Conservation (phyloP, 192 early-diverging fungal species). For the Backusella sp. region DNA sequence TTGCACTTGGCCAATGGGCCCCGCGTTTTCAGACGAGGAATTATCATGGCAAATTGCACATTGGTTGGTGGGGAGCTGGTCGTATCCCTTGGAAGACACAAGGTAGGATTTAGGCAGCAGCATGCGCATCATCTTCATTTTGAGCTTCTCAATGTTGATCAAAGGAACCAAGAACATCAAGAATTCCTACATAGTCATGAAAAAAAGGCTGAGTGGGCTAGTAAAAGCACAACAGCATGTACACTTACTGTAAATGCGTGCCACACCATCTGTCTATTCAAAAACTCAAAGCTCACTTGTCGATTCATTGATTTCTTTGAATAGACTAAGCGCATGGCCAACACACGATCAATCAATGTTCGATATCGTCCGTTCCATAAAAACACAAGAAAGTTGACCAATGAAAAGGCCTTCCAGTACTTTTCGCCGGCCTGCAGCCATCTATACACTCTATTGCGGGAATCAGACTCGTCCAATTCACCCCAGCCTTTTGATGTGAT, state of each 20-base stretch:
- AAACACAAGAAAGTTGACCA: constrained; percentile 85
- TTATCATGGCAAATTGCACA: constrained; percentile 81
- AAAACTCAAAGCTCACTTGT: constrained; percentile 87
- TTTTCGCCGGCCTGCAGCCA: constrained; percentile 62
- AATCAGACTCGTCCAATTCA: constrained; percentile 55
- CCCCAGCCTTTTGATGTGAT: constrained; percentile 74
- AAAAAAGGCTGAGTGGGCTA: no score
- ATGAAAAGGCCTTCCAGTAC: constrained; percentile 52
- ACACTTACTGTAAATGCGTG: constrained; percentile 80
- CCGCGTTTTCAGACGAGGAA: constrained; percentile 24
- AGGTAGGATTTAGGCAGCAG: constrained; percentile 47
- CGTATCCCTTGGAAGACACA: constrained; percentile 41
- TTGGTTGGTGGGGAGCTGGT: constrained; percentile 59
- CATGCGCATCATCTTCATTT: constrained; percentile 45
- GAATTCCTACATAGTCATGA: constrained; percentile 62
- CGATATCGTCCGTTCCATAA: constrained; percentile 82
- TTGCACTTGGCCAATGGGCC: constrained; percentile 34
- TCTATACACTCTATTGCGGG: constrained; percentile 54
- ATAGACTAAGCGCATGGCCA: constrained; percentile 84
- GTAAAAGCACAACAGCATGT: no score
- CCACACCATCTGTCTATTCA: constrained; percentile 94
- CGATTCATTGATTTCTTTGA: constrained; percentile 69
- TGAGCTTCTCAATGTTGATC: constrained; percentile 65
- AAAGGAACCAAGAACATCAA: constrained; percentile 82
- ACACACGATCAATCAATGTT: constrained; percentile 70